A percentile compares a stretch with the other conserved stretches of the same genome.
Evolutionary conservation across 2,329 filamentous ascomycete species (phyloP).

Genomic region (Trichophyton rubrum): DNA sequence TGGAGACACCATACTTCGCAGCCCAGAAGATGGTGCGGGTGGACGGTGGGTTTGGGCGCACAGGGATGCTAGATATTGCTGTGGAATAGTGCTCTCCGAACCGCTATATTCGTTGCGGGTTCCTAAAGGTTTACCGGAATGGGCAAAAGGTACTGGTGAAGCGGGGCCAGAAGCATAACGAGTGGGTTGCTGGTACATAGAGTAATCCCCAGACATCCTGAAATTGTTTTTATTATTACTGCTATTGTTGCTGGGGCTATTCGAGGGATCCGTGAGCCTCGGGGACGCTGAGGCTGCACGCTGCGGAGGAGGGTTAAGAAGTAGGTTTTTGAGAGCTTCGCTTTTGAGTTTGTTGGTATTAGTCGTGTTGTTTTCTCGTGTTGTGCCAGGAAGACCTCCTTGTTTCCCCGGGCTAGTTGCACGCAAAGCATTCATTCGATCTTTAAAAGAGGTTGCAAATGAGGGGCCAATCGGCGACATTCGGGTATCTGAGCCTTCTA

Average conservation of each 20-base stretch:
- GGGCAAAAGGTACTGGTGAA: not conserved
- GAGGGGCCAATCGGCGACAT: conserved; percentile 48
- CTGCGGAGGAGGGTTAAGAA: conserved; percentile 33
- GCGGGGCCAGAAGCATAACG: conserved; percentile 1
- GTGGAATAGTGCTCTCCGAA: conserved; percentile 14
- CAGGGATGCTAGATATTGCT: conserved; percentile 17
- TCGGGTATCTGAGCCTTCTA: conserved; percentile 46
- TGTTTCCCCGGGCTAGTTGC: conserved; percentile 18
- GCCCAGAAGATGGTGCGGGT: conserved; percentile 19
- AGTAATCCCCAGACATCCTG: not conserved
- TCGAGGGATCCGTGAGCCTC: conserved; percentile 8
- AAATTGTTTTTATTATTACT: not conserved
- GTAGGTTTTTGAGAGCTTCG: conserved; percentile 33
- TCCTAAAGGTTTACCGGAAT: not conserved
- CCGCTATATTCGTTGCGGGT: not conserved
- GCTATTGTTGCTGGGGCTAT: not conserved
- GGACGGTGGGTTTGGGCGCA: conserved; percentile 15
- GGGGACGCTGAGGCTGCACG: conserved; percentile 24
- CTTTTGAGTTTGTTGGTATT: conserved; percentile 32
- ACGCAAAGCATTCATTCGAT: conserved; percentile 34
- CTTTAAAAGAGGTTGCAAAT: conserved; percentile 48
- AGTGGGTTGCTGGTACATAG: not conserved
- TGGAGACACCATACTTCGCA: conserved; percentile 23
- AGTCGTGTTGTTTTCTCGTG: conserved; percentile 21
- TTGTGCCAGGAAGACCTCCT: conserved; percentile 8